Evolutionary conservation across 441 rosid genomes (phyloP), one percentile per base, ranked within the genome.

Genomic region (Breynia disticha): DNA sequence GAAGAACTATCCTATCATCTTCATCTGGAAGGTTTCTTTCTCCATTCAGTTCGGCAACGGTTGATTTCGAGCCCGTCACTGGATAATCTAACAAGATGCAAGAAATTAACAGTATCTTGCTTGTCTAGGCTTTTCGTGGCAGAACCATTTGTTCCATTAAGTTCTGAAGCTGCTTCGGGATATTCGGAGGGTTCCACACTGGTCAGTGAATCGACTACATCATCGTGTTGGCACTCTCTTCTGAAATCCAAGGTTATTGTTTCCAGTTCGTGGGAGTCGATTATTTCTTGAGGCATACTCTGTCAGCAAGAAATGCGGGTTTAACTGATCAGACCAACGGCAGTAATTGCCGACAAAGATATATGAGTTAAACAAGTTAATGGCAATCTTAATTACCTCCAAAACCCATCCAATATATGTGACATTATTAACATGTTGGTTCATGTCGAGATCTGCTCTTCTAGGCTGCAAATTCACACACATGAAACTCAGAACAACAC

Each of bases 361-460:
- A 11, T 9, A 11, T 9, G 4, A 1, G 13, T 41, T 41, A 3
- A 41, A 11, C n/a, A 11, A 41, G 44, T 41, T 3, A 41, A 41
- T 41, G 0, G 3, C 15, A 9, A 15, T 41, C 3, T 11, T 41
- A 9, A 11, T 41, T 41, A 88, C 98, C 96, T 91, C 98, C 12
- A 91, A 82, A 72, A 82, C 81, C 98, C 98, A 91, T 70, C 95
- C 95, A 22, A 91, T 79, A 54, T 86, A 91, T 58, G 96, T 62
- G 57, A 91, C 97, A 52, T 91, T 88, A 56, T 91, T 91, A 56
- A 86, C 97, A 63, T 91, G 98, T 72, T 91, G 97, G 67, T 88
- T 91, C 98, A 88, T 91, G 73, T 91, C 95, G 21, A 91, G 81
- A 79, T 91, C 98, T 61, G 91, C 89, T 79, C 91, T 74, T 72